Conservation (phyloP, 1,284 basidiomycete genomes). For the Abortiporus biennis region DNA sequence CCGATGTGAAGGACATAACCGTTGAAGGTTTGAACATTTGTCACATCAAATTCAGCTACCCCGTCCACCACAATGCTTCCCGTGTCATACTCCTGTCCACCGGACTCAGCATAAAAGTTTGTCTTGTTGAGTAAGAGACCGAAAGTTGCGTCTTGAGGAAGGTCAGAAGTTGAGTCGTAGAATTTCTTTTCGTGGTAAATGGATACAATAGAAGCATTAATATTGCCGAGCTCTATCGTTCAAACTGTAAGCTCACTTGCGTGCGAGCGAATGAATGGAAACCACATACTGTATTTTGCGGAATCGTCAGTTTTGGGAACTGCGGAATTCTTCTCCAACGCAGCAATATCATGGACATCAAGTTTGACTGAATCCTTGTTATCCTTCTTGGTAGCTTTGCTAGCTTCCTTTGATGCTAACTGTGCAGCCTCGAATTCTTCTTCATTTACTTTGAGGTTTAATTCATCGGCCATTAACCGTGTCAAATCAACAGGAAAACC, state of each 20-base stretch:
- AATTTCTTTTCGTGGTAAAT: slow-evolving; percentile 87
- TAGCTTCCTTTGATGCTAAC: slow-evolving; percentile 85
- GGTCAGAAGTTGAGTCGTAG: slow-evolving; percentile 55
- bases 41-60: slow-evolving; percentile 88
- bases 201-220: slow-evolving; percentile 74
- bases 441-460: slow-evolving; percentile 83
- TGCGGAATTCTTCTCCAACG: slow-evolving; percentile 72
- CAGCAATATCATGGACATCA: slow-evolving; percentile 93
- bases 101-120: slow-evolving; percentile 97
- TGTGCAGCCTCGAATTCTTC: slow-evolving; percentile 89
- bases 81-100: slow-evolving; percentile 96
- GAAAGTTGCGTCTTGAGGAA: slow-evolving; percentile 65
- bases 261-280: not conserved
- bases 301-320: slow-evolving; percentile 96
- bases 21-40: slow-evolving; percentile 85
- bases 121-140: slow-evolving; percentile 91
- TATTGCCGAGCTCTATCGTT: slow-evolving; percentile 62
- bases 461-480: slow-evolving; percentile 95
- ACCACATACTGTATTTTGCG: slow-evolving; percentile 77
- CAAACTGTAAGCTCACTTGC: not conserved
- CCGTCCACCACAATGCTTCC: slow-evolving; percentile 94
- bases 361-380: slow-evolving; percentile 75
- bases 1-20: slow-evolving; percentile 92
- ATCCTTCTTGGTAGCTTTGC: slow-evolving; percentile 78
- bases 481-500: slow-evolving; percentile 98